Evolutionary conservation across 176 grass and related monocot genomes (phyloP), one percentile per base, ranked within the genome.

Genomic region (Miscanthus lutarioriparius): DNA sequence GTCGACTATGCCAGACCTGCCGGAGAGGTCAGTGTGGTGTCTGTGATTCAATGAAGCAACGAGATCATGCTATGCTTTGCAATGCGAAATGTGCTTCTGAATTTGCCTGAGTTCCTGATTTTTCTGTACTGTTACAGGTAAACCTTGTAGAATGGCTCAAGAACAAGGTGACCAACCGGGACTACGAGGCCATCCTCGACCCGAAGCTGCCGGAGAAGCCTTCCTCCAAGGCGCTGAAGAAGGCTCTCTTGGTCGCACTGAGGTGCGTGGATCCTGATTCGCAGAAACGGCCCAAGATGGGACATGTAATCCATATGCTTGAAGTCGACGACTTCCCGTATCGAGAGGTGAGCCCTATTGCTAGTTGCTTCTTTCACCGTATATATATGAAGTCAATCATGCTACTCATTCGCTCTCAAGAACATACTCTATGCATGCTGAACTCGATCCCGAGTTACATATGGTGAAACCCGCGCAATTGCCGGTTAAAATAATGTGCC

Each of bases 81-180:
- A 23, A 56, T 0, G 45, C 6, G 2, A n/a, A 59, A 59, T 59
- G 20, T 59, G 54, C 54, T 62, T 62, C 58, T 62, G 58, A 56
- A 38, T 36, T 8, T 37, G 39, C 6, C 74, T 5, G 3, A 3
- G 1, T 37, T 67, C 22, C 4, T 23, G 28, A 11, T 30, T 2
- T 19, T 27, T 58, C 30, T 70, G 71, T 40, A 10, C 2, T 25
- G 25, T 85, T 79, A 86, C 91, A 96, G 96, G 93, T 96, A 14
- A 96, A 96, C 64, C 89, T 99, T 2, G 96, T 99, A 7, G 93
- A 99, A 78, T 99, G 96, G 96, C 86, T 99, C 17, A 99, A 99
- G 83, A 93, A 82, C 70, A 96, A 84, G 93, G 96, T 99, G 67
- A 94, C 68, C 67, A 94, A 83, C 83, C 74, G 93, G 70, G 94